phyloP scores from a whole-genome alignment of 2,329 filamentous ascomycete genomes.

The Cadophora malorum region DNA sequence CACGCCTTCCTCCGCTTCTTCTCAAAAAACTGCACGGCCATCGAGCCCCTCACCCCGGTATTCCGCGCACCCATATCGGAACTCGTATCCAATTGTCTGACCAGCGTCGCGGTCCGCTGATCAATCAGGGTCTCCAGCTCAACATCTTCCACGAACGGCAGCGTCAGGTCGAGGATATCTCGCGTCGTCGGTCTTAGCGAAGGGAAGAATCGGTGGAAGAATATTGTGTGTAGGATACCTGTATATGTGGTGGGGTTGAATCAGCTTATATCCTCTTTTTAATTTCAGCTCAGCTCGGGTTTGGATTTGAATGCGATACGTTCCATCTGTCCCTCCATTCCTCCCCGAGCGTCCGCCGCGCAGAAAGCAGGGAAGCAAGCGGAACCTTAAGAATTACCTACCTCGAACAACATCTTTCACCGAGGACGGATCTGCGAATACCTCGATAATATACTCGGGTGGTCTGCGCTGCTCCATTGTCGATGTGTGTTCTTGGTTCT shows the following conservation, averaged over 20 bases:
- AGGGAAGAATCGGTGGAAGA: slow-evolving; percentile 98
- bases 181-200: slow-evolving; percentile 81
- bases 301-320: not conserved
- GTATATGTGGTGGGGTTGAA: slow-evolving; percentile 15
- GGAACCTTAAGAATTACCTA: slow-evolving; percentile 48
- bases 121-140: slow-evolving; percentile 95
- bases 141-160: slow-evolving; percentile 87
- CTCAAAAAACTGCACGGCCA: slow-evolving; percentile 93
- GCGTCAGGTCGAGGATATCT: slow-evolving; percentile 88
- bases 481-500: slow-evolving; percentile 21
- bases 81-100: slow-evolving; percentile 75
- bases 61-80: slow-evolving; percentile 50
- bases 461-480: slow-evolving; percentile 69
- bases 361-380: slow-evolving; percentile 6
- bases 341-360: not conserved
- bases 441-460: slow-evolving; percentile 91
- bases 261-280: slow-evolving; percentile 17
- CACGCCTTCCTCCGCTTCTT: slow-evolving; percentile 86
- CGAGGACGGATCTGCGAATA: slow-evolving; percentile 88
- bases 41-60: slow-evolving; percentile 73
- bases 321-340: slow-evolving; percentile 2
- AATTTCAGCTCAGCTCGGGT: not conserved
- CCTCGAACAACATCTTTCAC: slow-evolving; percentile 95
- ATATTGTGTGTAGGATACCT: slow-evolving; percentile 96
- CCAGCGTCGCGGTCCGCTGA: slow-evolving; percentile 78